Conservation (phyloP, 23 red algal genomes). For the Cyanidium caldarium region DNA sequence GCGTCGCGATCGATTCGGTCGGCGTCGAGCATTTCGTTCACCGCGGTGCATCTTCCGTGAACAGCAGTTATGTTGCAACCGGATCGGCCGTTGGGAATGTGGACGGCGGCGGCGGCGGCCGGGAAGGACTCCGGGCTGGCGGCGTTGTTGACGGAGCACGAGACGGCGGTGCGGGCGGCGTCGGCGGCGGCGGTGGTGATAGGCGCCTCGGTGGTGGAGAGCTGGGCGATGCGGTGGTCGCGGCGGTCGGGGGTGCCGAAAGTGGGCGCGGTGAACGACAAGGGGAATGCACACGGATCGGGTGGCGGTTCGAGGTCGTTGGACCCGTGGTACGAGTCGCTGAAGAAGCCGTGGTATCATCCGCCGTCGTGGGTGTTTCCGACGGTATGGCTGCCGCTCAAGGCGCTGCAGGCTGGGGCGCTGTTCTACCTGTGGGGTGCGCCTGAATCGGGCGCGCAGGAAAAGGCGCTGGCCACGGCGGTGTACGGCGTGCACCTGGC, state of each 20-base stretch:
- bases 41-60: too few species aligned
- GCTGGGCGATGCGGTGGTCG: background rate
- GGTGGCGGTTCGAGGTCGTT: too few species aligned
- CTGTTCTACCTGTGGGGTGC: background rate
- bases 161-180: background rate
- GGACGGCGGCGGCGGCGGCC: too few species aligned
- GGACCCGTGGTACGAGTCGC: conserved; percentile 10
- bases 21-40: too few species aligned
- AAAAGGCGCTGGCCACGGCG: background rate
- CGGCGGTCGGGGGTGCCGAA: too few species aligned
- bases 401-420: conserved; percentile 8
- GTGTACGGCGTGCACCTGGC: conserved; percentile 3
- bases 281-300: too few species aligned
- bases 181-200: background rate
- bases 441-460: background rate
- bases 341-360: conserved; percentile 14
- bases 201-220: background rate
- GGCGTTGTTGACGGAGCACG: background rate
- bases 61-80: too few species aligned
- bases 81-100: too few species aligned
- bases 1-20: too few species aligned
- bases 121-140: too few species aligned
- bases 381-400: conserved; percentile 22
- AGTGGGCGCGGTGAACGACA: too few species aligned
- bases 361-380: conserved; percentile 26